phyloP scores from a whole-genome alignment of 345 rosid genomes.

The Aurinia saxatilis region DNA sequence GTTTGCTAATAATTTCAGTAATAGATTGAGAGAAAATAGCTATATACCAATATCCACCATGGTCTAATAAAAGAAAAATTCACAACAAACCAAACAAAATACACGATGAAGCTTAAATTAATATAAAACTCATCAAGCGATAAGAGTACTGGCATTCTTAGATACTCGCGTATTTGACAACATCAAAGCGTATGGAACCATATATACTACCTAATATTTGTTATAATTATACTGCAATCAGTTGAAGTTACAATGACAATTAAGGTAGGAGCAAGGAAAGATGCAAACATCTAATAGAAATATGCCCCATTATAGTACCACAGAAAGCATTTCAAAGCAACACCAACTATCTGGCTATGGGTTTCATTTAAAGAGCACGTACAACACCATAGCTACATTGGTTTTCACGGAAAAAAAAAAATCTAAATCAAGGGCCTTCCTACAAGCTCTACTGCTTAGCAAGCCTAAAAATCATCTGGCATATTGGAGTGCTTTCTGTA shows the following conservation, averaged over 20 bases:
- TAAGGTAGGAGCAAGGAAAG: not conserved
- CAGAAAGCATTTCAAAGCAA: not conserved
- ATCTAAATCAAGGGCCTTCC: not conserved
- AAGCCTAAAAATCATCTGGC: not conserved
- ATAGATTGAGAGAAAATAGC: not conserved
- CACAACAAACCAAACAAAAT: not conserved
- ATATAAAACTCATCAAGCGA: not conserved
- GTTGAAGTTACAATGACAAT: not conserved
- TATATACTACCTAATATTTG: not conserved
- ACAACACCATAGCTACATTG: not conserved
- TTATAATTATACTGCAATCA: not conserved
- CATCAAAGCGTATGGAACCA: not conserved
- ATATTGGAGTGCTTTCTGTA: not conserved
- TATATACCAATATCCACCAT: not conserved
- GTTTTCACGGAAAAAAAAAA: not conserved
- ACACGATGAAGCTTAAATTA: not conserved
- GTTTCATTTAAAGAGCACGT: not conserved
- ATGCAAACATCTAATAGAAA: not conserved
- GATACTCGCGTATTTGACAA: not conserved
- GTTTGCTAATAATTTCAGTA: not conserved
- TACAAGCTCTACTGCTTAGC: not conserved
- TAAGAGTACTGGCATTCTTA: not conserved
- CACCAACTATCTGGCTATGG: not conserved
- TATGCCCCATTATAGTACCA: not conserved
- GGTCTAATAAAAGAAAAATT: not conserved